Evolutionary conservation across 139 green algal genomes (phyloP).

Genomic region (Tetradesmus lagerheimii): DNA sequence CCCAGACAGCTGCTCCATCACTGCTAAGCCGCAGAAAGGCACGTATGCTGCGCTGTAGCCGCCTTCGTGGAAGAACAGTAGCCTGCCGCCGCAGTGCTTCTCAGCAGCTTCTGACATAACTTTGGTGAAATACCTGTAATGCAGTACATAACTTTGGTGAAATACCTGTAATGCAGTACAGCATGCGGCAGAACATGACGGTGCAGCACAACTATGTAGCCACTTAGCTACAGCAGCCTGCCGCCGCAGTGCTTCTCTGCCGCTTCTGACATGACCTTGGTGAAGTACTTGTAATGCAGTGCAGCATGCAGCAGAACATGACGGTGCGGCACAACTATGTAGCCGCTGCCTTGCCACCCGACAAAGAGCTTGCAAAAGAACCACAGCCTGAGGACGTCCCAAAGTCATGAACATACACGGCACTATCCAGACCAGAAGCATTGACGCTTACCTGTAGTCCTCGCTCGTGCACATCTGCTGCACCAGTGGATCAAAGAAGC

Average conservation of each 20-base stretch:
- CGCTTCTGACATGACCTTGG: not conserved
- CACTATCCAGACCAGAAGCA: too few species aligned
- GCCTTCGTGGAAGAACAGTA: constrained; percentile 52
- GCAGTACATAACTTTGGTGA: too few species aligned
- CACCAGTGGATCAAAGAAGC: constrained; percentile 59
- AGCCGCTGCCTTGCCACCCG: too few species aligned
- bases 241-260: constrained; percentile 25
- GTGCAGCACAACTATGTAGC: too few species aligned
- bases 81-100: constrained; percentile 14
- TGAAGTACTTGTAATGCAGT: constrained; percentile 56
- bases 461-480: constrained; percentile 56
- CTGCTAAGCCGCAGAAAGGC: constrained; percentile 65
- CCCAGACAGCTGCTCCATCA: constrained; percentile 58
- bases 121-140: constrained; percentile 48
- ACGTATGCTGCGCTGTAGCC: constrained; percentile 53
- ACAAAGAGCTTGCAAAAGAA: too few species aligned
- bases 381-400: too few species aligned
- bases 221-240: constrained; percentile 44
- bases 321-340: too few species aligned
- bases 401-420: too few species aligned
- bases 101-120: constrained; percentile 11
- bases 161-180: too few species aligned
- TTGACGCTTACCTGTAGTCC: too few species aligned
- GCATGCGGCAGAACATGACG: too few species aligned
- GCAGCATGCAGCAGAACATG: too few species aligned